Base-by-base conservation (phyloP, 768 basidiomycete species). In the Lentinula sp. region DNA sequence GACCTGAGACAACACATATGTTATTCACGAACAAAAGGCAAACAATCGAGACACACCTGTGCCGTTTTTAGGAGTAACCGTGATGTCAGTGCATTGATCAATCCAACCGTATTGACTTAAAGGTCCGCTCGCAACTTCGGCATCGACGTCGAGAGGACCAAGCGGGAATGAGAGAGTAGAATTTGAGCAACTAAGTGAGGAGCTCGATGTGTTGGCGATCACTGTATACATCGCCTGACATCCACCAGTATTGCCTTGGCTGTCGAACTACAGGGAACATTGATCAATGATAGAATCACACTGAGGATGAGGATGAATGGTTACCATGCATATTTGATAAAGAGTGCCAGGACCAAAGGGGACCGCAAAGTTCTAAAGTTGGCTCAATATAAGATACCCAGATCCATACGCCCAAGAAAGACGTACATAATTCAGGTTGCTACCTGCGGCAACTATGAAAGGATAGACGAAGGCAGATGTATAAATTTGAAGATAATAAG, bases 401-500 rank as follows among this genome's bases (percentile, higher is more conserved):
- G 13, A 36, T 23, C 9, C 16, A 18, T 56, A 28, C n/a, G 53
- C 52, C 57, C 4, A 50, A 13, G 50, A 42, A 16, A 51, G 50
- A 74, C 84, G 8, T 65, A 87, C 85, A 67, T 79, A 83, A 58
- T 66, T 75, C 8, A 80, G 70, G 12, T 70, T 76, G 49, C 65
- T 67, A 4, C 85, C 85, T 0, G 79, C 83, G 0, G 72, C 68
- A 59, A 87, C 74, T 23, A 82, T 66, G 66, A 86, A 77, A 1
- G 85, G 84, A 43, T 82, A 77, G 20, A 79, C 69, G 65, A 77
- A 82, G 18, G 77, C 69, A 37, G 84, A 85, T 13, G 84, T 82
- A 66, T 83, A 86, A 8, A 86, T 75, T 66, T 85, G 82, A 4
- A 87, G 78, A 66, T 71, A 82, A 68, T 85, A 86, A 15, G 85